phyloP scores from a whole-genome alignment of 768 basidiomycete genomes.

The Sarcodon sp. region DNA sequence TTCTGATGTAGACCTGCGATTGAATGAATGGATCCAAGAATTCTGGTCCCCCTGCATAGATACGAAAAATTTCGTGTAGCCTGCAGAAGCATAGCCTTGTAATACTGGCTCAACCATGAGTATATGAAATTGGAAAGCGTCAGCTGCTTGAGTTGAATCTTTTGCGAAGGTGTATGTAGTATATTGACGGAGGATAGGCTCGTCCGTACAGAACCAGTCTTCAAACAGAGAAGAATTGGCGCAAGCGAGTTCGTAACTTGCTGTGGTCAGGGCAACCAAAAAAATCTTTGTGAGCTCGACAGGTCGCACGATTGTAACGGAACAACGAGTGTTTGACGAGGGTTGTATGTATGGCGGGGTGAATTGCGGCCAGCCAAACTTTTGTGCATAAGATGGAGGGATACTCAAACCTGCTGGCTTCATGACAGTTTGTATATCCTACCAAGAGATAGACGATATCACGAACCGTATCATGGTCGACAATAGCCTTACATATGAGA shows the following conservation, averaged over 20 bases:
- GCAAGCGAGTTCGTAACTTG: slow-evolving; percentile 10
- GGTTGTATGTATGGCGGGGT: no score
- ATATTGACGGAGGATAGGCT: slow-evolving; percentile 36
- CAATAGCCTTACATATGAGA: no score
- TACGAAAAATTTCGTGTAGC: slow-evolving; percentile 32
- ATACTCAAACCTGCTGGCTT: neutral
- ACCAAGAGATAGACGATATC: neutral
- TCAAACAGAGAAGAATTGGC: slow-evolving; percentile 9
- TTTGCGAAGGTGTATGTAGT: slow-evolving; percentile 13
- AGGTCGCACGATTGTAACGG: slow-evolving; percentile 6
- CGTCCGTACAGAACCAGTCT: slow-evolving; percentile 10
- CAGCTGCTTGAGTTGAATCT: slow-evolving; percentile 7
- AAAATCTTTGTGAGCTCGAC: slow-evolving; percentile 12
- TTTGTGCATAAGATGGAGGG: neutral
- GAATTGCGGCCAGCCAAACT: slow-evolving; percentile 1
- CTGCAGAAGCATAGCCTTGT: slow-evolving; percentile 48
- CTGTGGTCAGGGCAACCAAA: slow-evolving; percentile 11
- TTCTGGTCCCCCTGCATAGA: slow-evolving; percentile 5
- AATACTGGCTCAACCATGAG: slow-evolving; percentile 56
- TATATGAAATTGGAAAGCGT: slow-evolving; percentile 28
- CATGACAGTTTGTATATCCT: neutral
- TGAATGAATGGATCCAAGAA: slow-evolving; percentile 24
- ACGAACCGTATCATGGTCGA: no score
- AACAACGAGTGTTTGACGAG: neutral
- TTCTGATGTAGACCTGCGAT: neutral